Conservation (phyloP, 495 filamentous ascomycete genomes). For the Chaetomium tenue region DNA sequence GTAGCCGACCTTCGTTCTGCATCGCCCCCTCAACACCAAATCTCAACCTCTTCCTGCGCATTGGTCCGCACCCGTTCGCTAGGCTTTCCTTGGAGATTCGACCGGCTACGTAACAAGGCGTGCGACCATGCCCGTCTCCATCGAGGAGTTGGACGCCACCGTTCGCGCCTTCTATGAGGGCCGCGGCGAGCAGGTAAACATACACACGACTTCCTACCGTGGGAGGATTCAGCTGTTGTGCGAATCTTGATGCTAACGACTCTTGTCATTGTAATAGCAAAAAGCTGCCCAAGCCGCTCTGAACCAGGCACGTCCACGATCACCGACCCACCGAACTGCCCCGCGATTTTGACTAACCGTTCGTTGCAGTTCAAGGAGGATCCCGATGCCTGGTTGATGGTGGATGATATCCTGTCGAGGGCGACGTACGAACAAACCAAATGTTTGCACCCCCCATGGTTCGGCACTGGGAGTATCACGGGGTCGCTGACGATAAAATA, state of each 20-base stretch:
- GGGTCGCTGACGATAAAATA: slow-evolving; percentile 52
- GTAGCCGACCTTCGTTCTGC: slow-evolving; percentile 14
- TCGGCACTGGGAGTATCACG: neutral
- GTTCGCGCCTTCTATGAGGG: slow-evolving; percentile 97
- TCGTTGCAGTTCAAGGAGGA: slow-evolving; percentile 88
- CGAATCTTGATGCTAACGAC: slow-evolving; percentile 30
- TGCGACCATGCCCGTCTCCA: slow-evolving; percentile 57
- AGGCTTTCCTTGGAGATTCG: slow-evolving; percentile 6
- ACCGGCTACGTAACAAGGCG: slow-evolving; percentile 21
- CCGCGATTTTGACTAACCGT: slow-evolving; percentile 18
- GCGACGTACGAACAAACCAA: slow-evolving; percentile 93
- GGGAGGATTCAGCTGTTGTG: neutral
- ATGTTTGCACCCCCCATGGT: slow-evolving; percentile 59
- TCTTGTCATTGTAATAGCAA: slow-evolving; percentile 62
- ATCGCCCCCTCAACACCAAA: neutral
- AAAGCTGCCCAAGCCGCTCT: slow-evolving; percentile 91
- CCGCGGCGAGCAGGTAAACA: slow-evolving; percentile 79
- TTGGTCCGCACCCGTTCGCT: neutral
- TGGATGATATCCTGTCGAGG: slow-evolving; percentile 90
- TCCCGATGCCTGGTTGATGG: slow-evolving; percentile 93
- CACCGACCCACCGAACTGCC: neutral
- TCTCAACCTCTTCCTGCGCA: neutral
- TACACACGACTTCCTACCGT: neutral
- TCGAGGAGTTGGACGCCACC: slow-evolving; percentile 91
- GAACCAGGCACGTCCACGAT: slow-evolving; percentile 71